These are phyloP conservation scores for Zelopaecilomyces penicillatus DNA, from an alignment of 2,329 filamentous ascomycete genomes.

Conservation along the genomic window DNA sequence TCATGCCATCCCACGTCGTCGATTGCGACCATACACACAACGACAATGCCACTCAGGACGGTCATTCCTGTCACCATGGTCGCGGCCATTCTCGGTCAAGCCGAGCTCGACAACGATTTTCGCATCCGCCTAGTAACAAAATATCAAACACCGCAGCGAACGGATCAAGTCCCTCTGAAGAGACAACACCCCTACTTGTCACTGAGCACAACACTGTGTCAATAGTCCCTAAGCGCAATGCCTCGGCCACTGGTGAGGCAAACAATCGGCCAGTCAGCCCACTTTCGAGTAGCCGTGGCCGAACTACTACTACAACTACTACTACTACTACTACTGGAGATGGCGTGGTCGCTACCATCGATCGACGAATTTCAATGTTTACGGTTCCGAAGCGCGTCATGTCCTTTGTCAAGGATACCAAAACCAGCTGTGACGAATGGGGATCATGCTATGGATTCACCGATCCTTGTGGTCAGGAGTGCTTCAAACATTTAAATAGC, in stretches of 20 bases:
- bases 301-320: slow-evolving; percentile 15
- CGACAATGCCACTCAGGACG: slow-evolving; percentile 33
- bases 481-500: slow-evolving; percentile 48
- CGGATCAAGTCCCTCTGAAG: slow-evolving; percentile 10
- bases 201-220: slow-evolving; percentile 18
- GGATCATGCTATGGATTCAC: slow-evolving; percentile 57
- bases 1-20: slow-evolving; percentile 71
- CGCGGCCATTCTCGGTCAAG: slow-evolving; percentile 23
- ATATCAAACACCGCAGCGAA: slow-evolving; percentile 12
- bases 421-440: slow-evolving; percentile 51
- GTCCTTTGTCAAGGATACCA: slow-evolving; percentile 59
- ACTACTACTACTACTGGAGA: slow-evolving; percentile 13
- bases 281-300: slow-evolving; percentile 14
- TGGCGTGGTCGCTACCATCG: slow-evolving; percentile 20
- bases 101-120: slow-evolving; percentile 22
- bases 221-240: slow-evolving; percentile 19
- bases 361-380: slow-evolving; percentile 44
- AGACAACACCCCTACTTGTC: slow-evolving; percentile 44
- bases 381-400: slow-evolving; percentile 48
- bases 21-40: slow-evolving; percentile 70
- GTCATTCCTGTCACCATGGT: slow-evolving; percentile 14
- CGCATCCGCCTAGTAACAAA: slow-evolving; percentile 14
- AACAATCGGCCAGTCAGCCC: slow-evolving; percentile 18
- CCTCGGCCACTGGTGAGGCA: slow-evolving; percentile 20
- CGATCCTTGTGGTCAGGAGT: slow-evolving; percentile 58